Conservation (phyloP, 1,284 basidiomycete species). For the Cutaneotrichosporon mucoides region DNA sequence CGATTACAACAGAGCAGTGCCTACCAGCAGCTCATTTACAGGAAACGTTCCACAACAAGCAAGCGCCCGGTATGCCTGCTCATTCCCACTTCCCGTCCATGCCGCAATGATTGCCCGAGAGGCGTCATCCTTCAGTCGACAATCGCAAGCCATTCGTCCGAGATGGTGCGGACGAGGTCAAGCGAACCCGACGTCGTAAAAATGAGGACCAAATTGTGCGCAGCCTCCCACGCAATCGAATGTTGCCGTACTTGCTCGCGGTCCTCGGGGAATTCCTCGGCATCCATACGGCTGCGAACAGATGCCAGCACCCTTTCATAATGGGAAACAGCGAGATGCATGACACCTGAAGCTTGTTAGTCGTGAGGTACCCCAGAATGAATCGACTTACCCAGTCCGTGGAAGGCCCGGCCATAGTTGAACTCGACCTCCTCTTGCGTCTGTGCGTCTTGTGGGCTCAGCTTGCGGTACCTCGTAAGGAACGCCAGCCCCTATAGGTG, state of each 20-base stretch:
- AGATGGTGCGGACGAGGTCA: constrained; percentile 53
- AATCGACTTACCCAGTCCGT: constrained; percentile 67
- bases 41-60: too few species aligned
- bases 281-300: constrained; percentile 52
- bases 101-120: too few species aligned
- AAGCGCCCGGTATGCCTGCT: too few species aligned
- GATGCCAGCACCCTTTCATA: constrained; percentile 70
- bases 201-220: constrained; percentile 80
- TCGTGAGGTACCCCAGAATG: background rate
- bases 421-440: constrained; percentile 73
- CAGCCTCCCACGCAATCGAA: constrained; percentile 63
- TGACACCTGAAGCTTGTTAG: constrained; percentile 57
- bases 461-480: constrained; percentile 65
- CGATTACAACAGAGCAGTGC: too few species aligned
- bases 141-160: constrained; percentile 42
- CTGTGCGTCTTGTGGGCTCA: constrained; percentile 51
- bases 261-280: constrained; percentile 8
- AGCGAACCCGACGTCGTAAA: constrained; percentile 71
- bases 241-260: constrained; percentile 42
- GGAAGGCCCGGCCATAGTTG: constrained; percentile 86
- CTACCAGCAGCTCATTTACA: too few species aligned
- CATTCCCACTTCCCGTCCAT: background rate
- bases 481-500: constrained; percentile 69
- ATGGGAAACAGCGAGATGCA: constrained; percentile 73
- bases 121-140: background rate